Evolutionary conservation across 2,329 filamentous ascomycete genomes (phyloP).

Genomic region (Epicoccum nigrum): DNA sequence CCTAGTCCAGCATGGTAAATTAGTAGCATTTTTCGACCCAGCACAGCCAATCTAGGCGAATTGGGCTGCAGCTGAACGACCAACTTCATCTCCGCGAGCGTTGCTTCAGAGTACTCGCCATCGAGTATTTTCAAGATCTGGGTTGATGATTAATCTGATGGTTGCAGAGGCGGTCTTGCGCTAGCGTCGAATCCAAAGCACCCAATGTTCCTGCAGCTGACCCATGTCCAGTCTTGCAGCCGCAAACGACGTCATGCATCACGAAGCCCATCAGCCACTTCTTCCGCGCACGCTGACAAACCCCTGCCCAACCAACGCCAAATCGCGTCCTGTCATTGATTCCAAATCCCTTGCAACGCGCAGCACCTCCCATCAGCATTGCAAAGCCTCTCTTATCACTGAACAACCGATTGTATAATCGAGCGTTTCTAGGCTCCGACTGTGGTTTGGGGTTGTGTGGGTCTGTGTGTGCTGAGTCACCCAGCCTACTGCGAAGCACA

Average conservation of each 20-base stretch:
- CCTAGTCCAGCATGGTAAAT: slow-evolving; percentile 28
- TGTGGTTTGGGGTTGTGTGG: too few relatives aligned
- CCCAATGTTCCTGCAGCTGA: slow-evolving; percentile 7
- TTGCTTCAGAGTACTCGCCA: neutral
- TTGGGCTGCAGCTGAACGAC: slow-evolving; percentile 10
- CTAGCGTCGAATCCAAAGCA: slow-evolving; percentile 13
- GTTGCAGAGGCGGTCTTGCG: neutral
- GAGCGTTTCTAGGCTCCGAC: too few relatives aligned
- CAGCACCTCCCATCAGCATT: neutral
- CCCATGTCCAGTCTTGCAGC: slow-evolving; percentile 13
- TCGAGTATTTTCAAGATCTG: neutral
- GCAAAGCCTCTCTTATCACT: neutral
- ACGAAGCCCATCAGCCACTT: neutral
- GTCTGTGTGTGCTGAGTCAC: slow-evolving; percentile 39
- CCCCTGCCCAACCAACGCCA: slow-evolving; percentile 24
- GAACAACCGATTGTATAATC: neutral
- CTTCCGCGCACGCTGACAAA: slow-evolving; percentile 39
- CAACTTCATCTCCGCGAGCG: slow-evolving; percentile 12
- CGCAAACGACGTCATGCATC: slow-evolving; percentile 10
- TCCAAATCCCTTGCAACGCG: slow-evolving; percentile 7
- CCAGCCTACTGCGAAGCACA: slow-evolving; percentile 21
- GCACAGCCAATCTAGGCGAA: slow-evolving; percentile 29
- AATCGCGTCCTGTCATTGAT: slow-evolving; percentile 23
- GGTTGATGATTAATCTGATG: neutral
- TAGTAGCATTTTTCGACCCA: slow-evolving; percentile 20